Conservation (phyloP, 2,329 filamentous ascomycete species). For the Ophiosphaerella herpotricha region DNA sequence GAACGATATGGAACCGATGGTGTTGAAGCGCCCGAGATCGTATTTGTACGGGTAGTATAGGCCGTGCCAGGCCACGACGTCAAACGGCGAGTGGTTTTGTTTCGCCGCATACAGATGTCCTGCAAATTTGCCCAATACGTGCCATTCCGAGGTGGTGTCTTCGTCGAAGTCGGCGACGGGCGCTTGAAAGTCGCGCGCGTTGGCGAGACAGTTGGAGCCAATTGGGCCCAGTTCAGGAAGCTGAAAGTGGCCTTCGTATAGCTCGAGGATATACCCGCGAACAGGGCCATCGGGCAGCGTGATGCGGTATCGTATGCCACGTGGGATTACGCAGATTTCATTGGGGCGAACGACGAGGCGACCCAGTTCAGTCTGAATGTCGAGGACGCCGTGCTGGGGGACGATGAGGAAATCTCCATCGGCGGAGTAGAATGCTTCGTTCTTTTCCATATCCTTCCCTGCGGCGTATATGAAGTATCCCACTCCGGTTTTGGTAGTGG, state of each 20-base stretch:
- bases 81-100: constrained; percentile 70
- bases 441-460: constrained; percentile 75
- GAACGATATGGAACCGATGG: constrained; percentile 60
- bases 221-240: constrained; percentile 70
- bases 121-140: constrained; percentile 65
- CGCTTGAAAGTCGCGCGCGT: constrained; percentile 67
- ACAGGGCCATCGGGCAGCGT: constrained; percentile 63
- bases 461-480: constrained; percentile 82
- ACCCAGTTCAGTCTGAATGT: constrained; percentile 72
- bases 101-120: constrained; percentile 64
- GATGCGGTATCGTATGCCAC: constrained; percentile 68
- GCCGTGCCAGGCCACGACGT: constrained; percentile 75
- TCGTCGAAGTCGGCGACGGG: constrained; percentile 64
- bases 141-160: constrained; percentile 60
- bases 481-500: constrained; percentile 76
- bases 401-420: constrained; percentile 72
- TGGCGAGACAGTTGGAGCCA: constrained; percentile 69
- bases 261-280: constrained; percentile 69
- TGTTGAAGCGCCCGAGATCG: constrained; percentile 63
- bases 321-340: constrained; percentile 69
- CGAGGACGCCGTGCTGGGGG: constrained; percentile 66
- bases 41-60: constrained; percentile 67
- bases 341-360: constrained; percentile 67
- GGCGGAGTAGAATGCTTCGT: constrained; percentile 80
- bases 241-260: constrained; percentile 67